Base-by-base conservation (phyloP, 2,329 filamentous ascomycete genomes). In the Blumeria graminis region DNA sequence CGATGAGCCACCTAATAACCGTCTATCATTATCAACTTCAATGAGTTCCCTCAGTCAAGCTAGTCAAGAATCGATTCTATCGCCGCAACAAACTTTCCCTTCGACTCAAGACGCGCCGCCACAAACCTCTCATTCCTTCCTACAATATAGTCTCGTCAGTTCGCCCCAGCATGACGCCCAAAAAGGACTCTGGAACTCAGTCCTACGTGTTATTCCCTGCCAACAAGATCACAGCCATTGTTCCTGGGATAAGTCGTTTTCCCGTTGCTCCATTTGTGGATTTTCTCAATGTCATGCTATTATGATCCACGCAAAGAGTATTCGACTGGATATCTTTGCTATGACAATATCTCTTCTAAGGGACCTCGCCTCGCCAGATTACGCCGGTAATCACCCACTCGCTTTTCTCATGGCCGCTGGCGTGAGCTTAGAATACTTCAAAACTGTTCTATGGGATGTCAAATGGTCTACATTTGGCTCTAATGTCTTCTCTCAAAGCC, bases 401-500 rank as follows among this genome's bases (percentile, higher is more conserved):
- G 59, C 61, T 32, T 63, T 57, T 54, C 55, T 63, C 8, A 63
- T 62, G 61, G 56, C 56, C 13, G 60, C 62, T 18, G 61, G 62
- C 18, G 60, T 63, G 8, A 50, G 56, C n/a, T 59, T 63, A 53
- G 62, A 62, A 1, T 61, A 62, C 45, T 61, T 61, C 34, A 57
- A 33, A 1, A 55, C 57, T 10, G 55, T 61, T 8, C 18, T 58
- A 9, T 57, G 38, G 48, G 54, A 59, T 7, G 39, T 57, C 16
- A 58, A 38, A 13, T 52, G 50, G 50, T 32, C 50, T 9, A 52
- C 13, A 10, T 58, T 51, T 35, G 56, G 52, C 7, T 61, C 59
- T 43, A 63, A 63, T 46, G 57, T 56, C 8, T 63, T 62, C 50
- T 58, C 59, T 1, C 61, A 63, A 28, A 63, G 62, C 39, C 61